A percentile compares a stretch with the other conserved stretches of the same genome.
Evolutionary conservation across 805 yeast genomes (phyloP).

Genomic region (Deakozyma indianensis): DNA sequence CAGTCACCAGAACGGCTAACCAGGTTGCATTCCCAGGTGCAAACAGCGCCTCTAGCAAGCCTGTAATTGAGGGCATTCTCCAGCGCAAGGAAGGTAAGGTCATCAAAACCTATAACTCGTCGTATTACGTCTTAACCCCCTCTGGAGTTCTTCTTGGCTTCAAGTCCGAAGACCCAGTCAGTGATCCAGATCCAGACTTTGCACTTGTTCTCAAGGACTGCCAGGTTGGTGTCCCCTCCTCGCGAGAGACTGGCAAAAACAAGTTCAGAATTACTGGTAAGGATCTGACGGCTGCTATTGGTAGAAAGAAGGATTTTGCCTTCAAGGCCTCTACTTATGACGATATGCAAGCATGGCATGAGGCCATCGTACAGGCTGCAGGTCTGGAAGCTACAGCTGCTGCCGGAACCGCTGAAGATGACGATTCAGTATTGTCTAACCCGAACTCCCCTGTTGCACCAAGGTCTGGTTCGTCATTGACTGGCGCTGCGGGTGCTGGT

Average conservation of each 20-base stretch:
- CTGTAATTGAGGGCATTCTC: slow-evolving; percentile 34
- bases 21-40: slow-evolving; percentile 26
- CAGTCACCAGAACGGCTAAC: slow-evolving; percentile 25
- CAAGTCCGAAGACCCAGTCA: slow-evolving; percentile 27
- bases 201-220: slow-evolving; percentile 35
- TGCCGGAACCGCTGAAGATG: slow-evolving; percentile 4
- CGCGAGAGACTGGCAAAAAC: slow-evolving; percentile 22
- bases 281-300: slow-evolving; percentile 21
- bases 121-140: slow-evolving; percentile 33
- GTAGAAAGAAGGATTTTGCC: slow-evolving; percentile 22
- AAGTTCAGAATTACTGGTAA: slow-evolving; percentile 31
- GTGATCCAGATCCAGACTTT: slow-evolving; percentile 32
- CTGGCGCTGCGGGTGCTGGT: slow-evolving; percentile 8
- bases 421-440: not conserved
- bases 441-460: slow-evolving; percentile 2
- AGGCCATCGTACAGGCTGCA: slow-evolving; percentile 18
- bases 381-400: slow-evolving; percentile 6
- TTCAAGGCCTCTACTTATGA: slow-evolving; percentile 31
- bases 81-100: slow-evolving; percentile 31
- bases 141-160: slow-evolving; percentile 32
- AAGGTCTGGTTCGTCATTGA: too few relatives aligned
- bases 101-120: slow-evolving; percentile 27
- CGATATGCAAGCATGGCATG: slow-evolving; percentile 34
- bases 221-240: slow-evolving; percentile 23
- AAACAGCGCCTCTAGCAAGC: slow-evolving; percentile 27